Conservation (phyloP, 2,329 filamentous ascomycete genomes). For the Phialophora verrucosa region DNA sequence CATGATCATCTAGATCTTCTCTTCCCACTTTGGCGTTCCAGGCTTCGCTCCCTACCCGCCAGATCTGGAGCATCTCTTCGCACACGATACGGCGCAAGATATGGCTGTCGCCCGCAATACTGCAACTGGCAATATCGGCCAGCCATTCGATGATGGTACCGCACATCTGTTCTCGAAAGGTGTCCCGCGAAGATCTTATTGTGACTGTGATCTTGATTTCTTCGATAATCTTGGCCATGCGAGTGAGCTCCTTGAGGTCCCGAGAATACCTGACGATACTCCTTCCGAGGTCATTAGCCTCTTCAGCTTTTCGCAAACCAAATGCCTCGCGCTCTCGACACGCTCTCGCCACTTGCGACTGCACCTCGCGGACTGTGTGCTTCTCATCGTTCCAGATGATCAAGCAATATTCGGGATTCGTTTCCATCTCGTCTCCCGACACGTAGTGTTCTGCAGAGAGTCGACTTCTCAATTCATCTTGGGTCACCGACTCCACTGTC, state of each 20-base stretch:
- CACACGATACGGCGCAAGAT: conserved; percentile 83
- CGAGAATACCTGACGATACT: conserved; percentile 79
- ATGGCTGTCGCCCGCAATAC: conserved; percentile 77
- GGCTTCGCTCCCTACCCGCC: conserved; percentile 83
- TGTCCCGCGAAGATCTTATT: conserved; percentile 89
- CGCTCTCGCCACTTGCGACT: conserved; percentile 86
- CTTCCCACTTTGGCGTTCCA: conserved; percentile 78
- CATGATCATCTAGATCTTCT: conserved; percentile 82
- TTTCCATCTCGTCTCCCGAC: conserved; percentile 64
- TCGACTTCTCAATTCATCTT: conserved; percentile 81
- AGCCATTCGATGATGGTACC: conserved; percentile 98
- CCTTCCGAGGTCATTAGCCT: conserved; percentile 86
- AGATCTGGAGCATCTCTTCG: conserved; percentile 86
- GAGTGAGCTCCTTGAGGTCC: conserved; percentile 74
- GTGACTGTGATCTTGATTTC: conserved; percentile 96
- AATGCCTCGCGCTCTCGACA: conserved; percentile 74
- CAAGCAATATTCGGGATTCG: conserved; percentile 77
- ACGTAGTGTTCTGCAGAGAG: conserved; percentile 77
- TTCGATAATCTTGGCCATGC: conserved; percentile 84
- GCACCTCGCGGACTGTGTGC: conserved; percentile 90
- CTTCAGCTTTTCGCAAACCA: conserved; percentile 76
- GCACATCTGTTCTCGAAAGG: conserved; percentile 97
- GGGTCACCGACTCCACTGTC: conserved; percentile 76
- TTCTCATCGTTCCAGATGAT: conserved; percentile 99
- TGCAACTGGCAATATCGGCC: conserved; percentile 87